Conservation (phyloP, 176 grass and related monocot genomes). For the Carex parvula region DNA sequence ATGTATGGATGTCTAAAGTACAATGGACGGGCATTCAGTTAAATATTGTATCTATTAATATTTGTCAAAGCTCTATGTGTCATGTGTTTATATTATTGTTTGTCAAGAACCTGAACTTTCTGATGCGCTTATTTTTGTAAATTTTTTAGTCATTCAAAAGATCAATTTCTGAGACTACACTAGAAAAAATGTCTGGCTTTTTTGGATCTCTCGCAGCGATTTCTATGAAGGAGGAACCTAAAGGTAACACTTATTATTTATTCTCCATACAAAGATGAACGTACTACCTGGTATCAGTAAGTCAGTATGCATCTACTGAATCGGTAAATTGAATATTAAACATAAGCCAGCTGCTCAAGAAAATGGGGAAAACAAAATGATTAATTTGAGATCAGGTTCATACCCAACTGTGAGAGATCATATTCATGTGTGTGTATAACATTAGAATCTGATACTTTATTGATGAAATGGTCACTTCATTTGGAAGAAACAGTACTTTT, state of each 20-base stretch:
- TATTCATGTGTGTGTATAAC: background rate
- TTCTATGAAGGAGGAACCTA: slow-evolving; percentile 57
- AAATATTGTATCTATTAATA: background rate
- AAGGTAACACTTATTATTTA: slow-evolving; percentile 28
- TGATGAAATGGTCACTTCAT: background rate
- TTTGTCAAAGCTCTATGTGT: background rate
- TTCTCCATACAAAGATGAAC: background rate
- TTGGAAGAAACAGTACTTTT: background rate
- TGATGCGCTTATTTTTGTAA: background rate
- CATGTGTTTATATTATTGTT: background rate
- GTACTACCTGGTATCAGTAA: background rate
- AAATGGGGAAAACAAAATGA: background rate
- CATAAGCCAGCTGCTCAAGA: background rate
- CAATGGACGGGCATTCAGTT: background rate
- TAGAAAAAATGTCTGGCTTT: slow-evolving; percentile 64
- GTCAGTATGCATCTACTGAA: background rate
- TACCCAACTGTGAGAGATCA: background rate
- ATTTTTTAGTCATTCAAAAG: slow-evolving; percentile 37
- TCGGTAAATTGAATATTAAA: slow-evolving; percentile 3
- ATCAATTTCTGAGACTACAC: slow-evolving; percentile 50
- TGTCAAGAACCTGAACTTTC: background rate
- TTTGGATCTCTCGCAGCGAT: slow-evolving; percentile 57
- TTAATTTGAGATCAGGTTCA: background rate
- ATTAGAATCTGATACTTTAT: background rate
- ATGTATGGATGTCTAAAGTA: background rate